These are phyloP conservation scores for Suhomyces kilbournensis DNA, from an alignment of 805 yeast species.

Conservation along the genomic window DNA sequence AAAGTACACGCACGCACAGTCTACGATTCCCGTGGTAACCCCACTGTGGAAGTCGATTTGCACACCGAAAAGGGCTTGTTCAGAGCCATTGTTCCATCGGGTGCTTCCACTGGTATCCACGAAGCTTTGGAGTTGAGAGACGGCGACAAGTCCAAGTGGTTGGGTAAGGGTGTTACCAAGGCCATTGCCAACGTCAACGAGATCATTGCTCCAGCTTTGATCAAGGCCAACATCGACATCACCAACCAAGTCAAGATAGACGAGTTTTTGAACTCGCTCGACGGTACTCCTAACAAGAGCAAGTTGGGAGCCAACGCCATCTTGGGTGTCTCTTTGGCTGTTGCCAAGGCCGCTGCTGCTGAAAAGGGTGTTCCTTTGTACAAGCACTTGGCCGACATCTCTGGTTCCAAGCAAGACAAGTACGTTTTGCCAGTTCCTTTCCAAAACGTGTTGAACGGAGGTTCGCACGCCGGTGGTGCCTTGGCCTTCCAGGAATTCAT, in stretches of 20 bases:
- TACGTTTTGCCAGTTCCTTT: conserved; percentile 97
- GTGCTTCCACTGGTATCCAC: conserved; percentile 98
- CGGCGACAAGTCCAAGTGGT: conserved; percentile 96
- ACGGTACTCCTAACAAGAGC: conserved; percentile 96
- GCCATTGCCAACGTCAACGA: conserved; percentile 96
- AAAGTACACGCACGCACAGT: conserved; percentile 93
- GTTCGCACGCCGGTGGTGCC: conserved; percentile 99
- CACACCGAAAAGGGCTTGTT: conserved; percentile 88
- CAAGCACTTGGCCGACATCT: conserved; percentile 80
- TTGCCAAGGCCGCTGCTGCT: conserved; percentile 97
- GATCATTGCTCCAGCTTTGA: conserved; percentile 89
- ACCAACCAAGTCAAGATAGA: conserved; percentile 85
- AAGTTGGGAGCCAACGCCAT: conserved; percentile 98
- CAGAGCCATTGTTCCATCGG: conserved; percentile 98
- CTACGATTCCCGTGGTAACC: conserved; percentile 99
- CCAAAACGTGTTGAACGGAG: conserved; percentile 99
- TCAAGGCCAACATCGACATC: conserved; percentile 79
- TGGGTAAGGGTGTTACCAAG: conserved; percentile 97
- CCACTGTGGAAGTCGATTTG: conserved; percentile 98
- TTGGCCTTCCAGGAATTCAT: conserved; percentile 99
- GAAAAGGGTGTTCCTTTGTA: conserved; percentile 91
- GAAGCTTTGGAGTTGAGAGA: conserved; percentile 99
- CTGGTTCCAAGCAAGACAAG: conserved; percentile 72
- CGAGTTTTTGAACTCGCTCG: conserved; percentile 79
- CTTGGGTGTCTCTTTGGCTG: conserved; percentile 96